These are phyloP conservation scores for Pseudevernia furfuracea DNA, from an alignment of 495 filamentous ascomycete genomes.

Conservation along the genomic window DNA sequence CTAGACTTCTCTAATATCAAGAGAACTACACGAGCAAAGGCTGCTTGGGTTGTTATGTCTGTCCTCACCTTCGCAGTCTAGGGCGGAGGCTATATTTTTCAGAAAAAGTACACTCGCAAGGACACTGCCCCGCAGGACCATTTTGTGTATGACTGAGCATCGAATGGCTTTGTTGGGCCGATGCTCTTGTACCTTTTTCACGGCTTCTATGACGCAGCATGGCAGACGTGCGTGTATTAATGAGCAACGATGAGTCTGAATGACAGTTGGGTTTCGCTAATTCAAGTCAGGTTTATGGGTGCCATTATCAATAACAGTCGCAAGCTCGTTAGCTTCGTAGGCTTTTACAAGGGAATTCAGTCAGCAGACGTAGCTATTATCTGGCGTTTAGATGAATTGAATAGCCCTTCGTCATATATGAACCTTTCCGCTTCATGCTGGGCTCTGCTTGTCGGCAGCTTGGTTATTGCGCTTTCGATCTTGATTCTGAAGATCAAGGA, in stretches of 20 bases:
- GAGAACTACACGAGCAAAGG: too few species aligned
- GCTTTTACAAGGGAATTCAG: constrained; percentile 97
- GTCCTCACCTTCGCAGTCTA: too few species aligned
- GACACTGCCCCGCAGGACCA: too few species aligned
- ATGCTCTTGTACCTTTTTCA: constrained; percentile 94
- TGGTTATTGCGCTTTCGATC: constrained; percentile 70
- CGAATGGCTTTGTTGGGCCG: constrained; percentile 62
- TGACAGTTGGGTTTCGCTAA: constrained; percentile 24
- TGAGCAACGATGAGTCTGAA: constrained; percentile 37
- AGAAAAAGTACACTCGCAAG: too few species aligned
- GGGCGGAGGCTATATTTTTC: too few species aligned
- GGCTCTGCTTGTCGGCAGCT: constrained; percentile 61
- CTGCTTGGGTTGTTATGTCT: too few species aligned
- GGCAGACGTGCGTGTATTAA: constrained; percentile 86
- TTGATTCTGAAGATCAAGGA: constrained; percentile 75
- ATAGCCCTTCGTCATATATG: constrained; percentile 48
- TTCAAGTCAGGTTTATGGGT: constrained; percentile 70
- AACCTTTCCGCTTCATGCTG: constrained; percentile 58
- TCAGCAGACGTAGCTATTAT: constrained; percentile 86
- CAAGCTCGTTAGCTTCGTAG: constrained; percentile 85
- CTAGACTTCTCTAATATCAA: constrained; percentile 59
- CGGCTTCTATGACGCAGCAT: constrained; percentile 80
- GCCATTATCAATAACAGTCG: constrained; percentile 83
- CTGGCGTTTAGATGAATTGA: constrained; percentile 46
- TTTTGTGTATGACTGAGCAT: constrained; percentile 65